These are phyloP conservation scores for Themeda triandra DNA, from an alignment of 176 grass and related monocot genomes.

Conservation along the genomic window DNA sequence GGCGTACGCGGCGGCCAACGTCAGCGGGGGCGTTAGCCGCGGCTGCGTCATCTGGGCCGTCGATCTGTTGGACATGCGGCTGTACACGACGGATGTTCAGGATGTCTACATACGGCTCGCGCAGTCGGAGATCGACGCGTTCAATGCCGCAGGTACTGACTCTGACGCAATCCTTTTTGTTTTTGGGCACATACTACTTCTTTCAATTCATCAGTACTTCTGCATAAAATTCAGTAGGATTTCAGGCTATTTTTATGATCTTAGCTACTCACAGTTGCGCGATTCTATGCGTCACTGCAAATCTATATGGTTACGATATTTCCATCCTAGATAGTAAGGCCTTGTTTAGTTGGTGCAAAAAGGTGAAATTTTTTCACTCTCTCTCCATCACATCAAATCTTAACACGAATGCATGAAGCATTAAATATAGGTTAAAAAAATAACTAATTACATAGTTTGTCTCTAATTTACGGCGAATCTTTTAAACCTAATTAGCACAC, in stretches of 20 bases:
- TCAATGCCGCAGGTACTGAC: constrained; percentile 14
- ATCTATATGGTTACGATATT: background rate
- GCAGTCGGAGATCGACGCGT: constrained; percentile 45
- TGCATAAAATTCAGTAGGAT: too few relatives aligned
- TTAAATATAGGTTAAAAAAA: too few relatives aligned
- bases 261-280: background rate
- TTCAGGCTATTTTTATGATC: too few relatives aligned
- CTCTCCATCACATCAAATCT: too few relatives aligned
- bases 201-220: background rate
- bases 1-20: constrained; percentile 41
- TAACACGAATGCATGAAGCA: too few relatives aligned
- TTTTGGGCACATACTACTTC: background rate
- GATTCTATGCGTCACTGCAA: background rate
- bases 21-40: constrained; percentile 21
- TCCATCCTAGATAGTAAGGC: background rate
- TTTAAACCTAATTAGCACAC: too few relatives aligned
- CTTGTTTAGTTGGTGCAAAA: too few relatives aligned
- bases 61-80: constrained; percentile 54
- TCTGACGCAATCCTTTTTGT: background rate
- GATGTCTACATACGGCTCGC: constrained; percentile 52
- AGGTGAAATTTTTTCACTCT: too few relatives aligned
- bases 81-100: constrained; percentile 17
- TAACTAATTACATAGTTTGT: too few relatives aligned
- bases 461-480: too few relatives aligned
- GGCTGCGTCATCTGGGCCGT: constrained; percentile 51